These are phyloP conservation scores for Sphagnum tenellum DNA, from an alignment of 225 moss, liverwort and hornwort species.

Conservation along the genomic window DNA sequence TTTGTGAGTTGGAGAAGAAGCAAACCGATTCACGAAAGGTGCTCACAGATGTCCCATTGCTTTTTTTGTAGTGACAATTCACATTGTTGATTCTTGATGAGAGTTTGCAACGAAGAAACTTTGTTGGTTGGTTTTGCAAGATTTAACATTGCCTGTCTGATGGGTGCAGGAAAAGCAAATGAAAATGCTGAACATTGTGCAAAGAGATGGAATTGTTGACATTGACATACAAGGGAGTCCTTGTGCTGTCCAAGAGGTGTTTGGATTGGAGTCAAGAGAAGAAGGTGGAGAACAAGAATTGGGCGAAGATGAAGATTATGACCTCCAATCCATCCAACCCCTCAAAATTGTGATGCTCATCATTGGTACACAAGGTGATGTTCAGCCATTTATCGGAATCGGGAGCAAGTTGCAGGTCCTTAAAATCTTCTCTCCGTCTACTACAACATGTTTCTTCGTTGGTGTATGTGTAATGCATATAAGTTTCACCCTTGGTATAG, in stretches of 20 bases:
- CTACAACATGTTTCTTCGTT: no score
- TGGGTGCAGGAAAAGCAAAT: conserved; percentile 64
- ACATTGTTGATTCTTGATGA: no score
- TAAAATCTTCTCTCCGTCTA: background rate
- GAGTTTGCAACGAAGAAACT: no score
- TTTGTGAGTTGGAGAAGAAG: no score
- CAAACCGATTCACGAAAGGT: no score
- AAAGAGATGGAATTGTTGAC: conserved; percentile 69
- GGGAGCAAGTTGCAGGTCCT: conserved; percentile 86
- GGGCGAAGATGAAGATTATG: conserved; percentile 35
- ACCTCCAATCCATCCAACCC: conserved; percentile 49
- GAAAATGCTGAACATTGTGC: conserved; percentile 57
- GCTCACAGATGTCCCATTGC: no score
- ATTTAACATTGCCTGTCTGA: no score
- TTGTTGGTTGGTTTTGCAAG: no score
- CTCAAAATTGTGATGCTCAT: conserved; percentile 95
- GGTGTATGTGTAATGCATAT: background rate
- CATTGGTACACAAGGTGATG: conserved; percentile 92
- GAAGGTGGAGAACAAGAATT: conserved; percentile 1
- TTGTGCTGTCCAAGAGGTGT: conserved; percentile 41
- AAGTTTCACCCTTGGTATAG: background rate
- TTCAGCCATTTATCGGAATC: conserved; percentile 94
- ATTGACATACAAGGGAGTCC: conserved; percentile 58
- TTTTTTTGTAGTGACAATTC: no score
- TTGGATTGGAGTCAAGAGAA: conserved; percentile 29